Conservation (phyloP, 2,329 filamentous ascomycete genomes). For the Pseudohalonectria lignicola region DNA sequence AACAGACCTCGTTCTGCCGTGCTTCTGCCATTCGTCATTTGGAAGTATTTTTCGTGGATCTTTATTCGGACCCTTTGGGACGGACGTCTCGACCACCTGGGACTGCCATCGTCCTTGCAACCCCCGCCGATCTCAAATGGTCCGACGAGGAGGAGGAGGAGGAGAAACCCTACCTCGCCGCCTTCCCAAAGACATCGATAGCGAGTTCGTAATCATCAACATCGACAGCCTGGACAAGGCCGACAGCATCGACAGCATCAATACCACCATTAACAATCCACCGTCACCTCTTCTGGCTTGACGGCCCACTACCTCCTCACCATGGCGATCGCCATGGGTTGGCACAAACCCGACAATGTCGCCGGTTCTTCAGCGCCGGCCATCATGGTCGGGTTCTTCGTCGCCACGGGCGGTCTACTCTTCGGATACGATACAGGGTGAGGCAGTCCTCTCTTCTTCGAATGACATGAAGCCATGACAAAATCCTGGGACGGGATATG, state of each 20-base stretch:
- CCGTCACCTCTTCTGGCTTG: slow-evolving; percentile 29
- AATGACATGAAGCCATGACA: too few relatives aligned
- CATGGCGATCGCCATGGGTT: slow-evolving; percentile 58
- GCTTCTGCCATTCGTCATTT: too few relatives aligned
- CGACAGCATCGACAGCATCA: too few relatives aligned
- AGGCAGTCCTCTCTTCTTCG: slow-evolving; percentile 20
- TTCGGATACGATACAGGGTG: slow-evolving; percentile 64
- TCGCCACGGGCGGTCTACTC: slow-evolving; percentile 56
- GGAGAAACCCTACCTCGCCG: not conserved
- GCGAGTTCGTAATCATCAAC: too few relatives aligned
- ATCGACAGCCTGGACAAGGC: too few relatives aligned
- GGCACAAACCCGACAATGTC: slow-evolving; percentile 66
- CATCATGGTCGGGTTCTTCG: slow-evolving; percentile 62
- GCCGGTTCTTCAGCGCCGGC: slow-evolving; percentile 62
- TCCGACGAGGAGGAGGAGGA: slow-evolving; percentile 6
- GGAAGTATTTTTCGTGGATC: too few relatives aligned
- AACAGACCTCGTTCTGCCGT: too few relatives aligned
- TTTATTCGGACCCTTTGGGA: too few relatives aligned
- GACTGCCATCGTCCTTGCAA: too few relatives aligned
- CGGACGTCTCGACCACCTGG: too few relatives aligned
- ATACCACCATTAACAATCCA: too few relatives aligned
- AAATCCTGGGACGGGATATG: not conserved
- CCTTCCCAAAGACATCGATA: not conserved
- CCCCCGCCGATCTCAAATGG: slow-evolving; percentile 1
- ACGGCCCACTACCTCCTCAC: slow-evolving; percentile 31